Evolutionary conservation across 768 basidiomycete genomes (phyloP).

Genomic region (Rhizopogon vinicolor): DNA sequence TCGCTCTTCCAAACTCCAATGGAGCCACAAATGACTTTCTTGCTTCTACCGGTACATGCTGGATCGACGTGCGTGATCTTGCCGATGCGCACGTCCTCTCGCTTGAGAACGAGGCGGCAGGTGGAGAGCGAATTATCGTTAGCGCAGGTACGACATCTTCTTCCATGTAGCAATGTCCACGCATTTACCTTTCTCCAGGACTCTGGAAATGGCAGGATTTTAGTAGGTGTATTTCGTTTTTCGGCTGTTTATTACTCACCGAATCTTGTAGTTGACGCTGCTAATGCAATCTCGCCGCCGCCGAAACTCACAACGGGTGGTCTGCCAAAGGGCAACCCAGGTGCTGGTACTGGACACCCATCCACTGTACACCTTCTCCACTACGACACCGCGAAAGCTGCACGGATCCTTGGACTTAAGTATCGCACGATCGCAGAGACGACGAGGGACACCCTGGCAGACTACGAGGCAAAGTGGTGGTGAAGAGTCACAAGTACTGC

Average conservation of each 20-base stretch:
- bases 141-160: conserved; percentile 22
- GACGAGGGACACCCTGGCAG: conserved; percentile 35
- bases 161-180: not conserved
- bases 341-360: conserved; percentile 22
- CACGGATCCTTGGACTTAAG: conserved; percentile 36
- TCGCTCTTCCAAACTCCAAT: conserved; percentile 19
- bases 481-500: conserved; percentile 6
- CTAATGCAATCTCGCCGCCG: conserved; percentile 28
- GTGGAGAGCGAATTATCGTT: conserved; percentile 54
- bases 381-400: conserved; percentile 34
- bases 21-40: conserved; percentile 20
- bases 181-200: conserved; percentile 9
- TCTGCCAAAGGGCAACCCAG: conserved; percentile 30
- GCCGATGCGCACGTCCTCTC: conserved; percentile 50
- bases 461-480: conserved; percentile 43
- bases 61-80: conserved; percentile 53
- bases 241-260: not conserved
- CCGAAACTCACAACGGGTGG: conserved; percentile 21
- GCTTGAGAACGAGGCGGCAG: conserved; percentile 46
- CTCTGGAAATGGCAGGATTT: conserved; percentile 28
- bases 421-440: conserved; percentile 37
- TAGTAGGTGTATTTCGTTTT: conserved; percentile 10
- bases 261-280: conserved; percentile 29
- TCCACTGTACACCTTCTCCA: conserved; percentile 19
- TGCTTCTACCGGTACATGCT: conserved; percentile 22